A percentile compares a stretch with the other conserved stretches of the same genome.
phyloP scores from a whole-genome alignment of 169 alveolate genomes.

The Miamiensis avidus region DNA sequence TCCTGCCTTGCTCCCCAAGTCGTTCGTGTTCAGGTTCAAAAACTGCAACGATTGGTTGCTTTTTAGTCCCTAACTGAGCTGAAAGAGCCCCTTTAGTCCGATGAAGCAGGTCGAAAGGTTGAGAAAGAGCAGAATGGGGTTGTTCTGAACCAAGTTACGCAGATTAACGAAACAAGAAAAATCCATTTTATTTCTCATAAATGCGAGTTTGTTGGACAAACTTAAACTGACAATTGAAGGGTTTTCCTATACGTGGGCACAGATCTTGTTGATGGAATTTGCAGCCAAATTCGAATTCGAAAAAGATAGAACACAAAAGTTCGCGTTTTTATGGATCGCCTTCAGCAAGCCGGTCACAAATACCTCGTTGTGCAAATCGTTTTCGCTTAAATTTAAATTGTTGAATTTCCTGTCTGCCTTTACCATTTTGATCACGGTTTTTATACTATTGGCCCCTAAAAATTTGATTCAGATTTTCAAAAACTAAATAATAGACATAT shows the following conservation, averaged over 20 bases:
- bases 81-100: neutral
- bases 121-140: too few relatives aligned
- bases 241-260: neutral
- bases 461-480: too few relatives aligned
- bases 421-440: neutral
- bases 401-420: neutral
- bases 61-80: neutral
- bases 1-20: neutral
- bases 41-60: neutral
- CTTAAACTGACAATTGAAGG: neutral
- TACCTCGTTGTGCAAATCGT: neutral
- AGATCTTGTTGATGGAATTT: neutral
- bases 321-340: too few relatives aligned
- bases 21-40: neutral
- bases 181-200: neutral
- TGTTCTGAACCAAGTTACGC: too few relatives aligned
- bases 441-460: neutral
- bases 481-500: too few relatives aligned
- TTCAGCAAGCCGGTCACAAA: neutral
- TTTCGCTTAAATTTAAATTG: neutral
- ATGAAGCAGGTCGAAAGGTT: neutral
- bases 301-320: neutral
- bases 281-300: neutral
- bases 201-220: neutral
- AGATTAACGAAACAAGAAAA: neutral